Base-by-base conservation (phyloP, 306 rosid genomes). In the Hippophae rhamnoides region DNA sequence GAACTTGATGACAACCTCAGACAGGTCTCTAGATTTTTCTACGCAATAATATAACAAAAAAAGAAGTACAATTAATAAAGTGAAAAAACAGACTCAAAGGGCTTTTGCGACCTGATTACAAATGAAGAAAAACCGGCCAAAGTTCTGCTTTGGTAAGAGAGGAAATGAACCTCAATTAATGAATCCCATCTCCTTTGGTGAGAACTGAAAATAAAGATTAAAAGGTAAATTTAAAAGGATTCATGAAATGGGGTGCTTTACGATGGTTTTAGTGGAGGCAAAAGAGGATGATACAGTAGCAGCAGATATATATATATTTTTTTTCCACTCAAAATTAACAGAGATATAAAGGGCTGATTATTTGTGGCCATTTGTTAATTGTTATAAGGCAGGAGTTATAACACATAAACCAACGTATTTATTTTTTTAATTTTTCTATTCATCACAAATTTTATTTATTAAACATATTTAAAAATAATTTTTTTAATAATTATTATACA, bases 1-100 rank as follows among this genome's bases (percentile, higher is more conserved):
- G 64, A 79, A 64, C 59, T 61, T 56, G 74, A 60, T 67, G 69
- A 67, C 83, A 74, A 64, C 72, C 61, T 31, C 38, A 31, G 38
- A 31, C 5, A 31, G 38, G 38, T 31, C 46, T 57, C 25, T 58
- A 10, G 10, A 41, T 25, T 57, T 31, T 50, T 10, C 47, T 46
- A 56, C 23, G 23, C 43, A 58, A 23, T 25, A 68, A 68, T n/a
- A 54, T 26, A 13, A 11, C 12, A 50, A 13, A 58, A 54, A 44
- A 8, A 14, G 23, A 43, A 63, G 52, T 59, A 53, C 43, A 51
- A 18, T n/a, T 6, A 41, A 38, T 10, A 55, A 43, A 10, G 57
- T 23, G 52, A 5, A n/a, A 49, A 27, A 8, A 53, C 13, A 42
- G 52, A 54, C 75, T 57, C 70, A 54, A 58, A 65, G 44, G 51